Conservation (phyloP, 202 grass and related monocot species). For the Alloteropsis angusta region DNA sequence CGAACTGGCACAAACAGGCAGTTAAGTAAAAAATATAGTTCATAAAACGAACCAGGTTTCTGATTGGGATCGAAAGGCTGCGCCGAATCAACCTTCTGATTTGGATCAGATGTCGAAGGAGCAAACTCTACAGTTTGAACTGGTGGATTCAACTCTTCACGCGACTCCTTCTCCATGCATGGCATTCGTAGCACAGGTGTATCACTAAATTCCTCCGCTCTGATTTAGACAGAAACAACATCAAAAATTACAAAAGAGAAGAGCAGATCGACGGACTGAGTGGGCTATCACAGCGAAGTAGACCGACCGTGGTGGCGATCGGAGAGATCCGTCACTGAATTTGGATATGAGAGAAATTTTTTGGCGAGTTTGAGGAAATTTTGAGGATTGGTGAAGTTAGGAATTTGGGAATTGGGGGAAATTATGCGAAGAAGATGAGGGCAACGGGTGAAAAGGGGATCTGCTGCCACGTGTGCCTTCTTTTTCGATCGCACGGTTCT, state of each 20-base stretch:
- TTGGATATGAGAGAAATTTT: not conserved
- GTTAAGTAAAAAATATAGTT: not conserved
- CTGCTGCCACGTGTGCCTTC: not conserved
- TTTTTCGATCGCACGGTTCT: conserved; percentile 6
- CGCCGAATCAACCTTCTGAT: conserved; percentile 16
- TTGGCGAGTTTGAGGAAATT: conserved; percentile 26
- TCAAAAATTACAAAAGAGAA: conserved; percentile 3
- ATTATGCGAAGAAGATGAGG: conserved; percentile 13
- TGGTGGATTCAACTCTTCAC: conserved; percentile 14
- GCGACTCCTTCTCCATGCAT: conserved; percentile 21
- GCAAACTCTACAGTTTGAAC: not conserved
- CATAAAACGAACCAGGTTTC: conserved; percentile 23
- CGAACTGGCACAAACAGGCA: not conserved
- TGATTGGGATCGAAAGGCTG: conserved; percentile 3
- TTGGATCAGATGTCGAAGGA: conserved; percentile 1
- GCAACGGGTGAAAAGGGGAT: conserved; percentile 24
- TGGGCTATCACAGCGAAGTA: not conserved
- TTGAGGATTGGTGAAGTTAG: conserved; percentile 24
- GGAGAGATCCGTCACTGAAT: conserved; percentile 2
- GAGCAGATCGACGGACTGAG: conserved; percentile 2
- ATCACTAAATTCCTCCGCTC: conserved; percentile 16
- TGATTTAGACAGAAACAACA: not conserved
- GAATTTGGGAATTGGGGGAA: conserved; percentile 15
- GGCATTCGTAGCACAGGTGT: conserved; percentile 27
- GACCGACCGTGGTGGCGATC: conserved; percentile 15